These are phyloP conservation scores for Hanseniaspora clermontiae DNA, from an alignment of 805 yeast species.

Conservation along the genomic window DNA sequence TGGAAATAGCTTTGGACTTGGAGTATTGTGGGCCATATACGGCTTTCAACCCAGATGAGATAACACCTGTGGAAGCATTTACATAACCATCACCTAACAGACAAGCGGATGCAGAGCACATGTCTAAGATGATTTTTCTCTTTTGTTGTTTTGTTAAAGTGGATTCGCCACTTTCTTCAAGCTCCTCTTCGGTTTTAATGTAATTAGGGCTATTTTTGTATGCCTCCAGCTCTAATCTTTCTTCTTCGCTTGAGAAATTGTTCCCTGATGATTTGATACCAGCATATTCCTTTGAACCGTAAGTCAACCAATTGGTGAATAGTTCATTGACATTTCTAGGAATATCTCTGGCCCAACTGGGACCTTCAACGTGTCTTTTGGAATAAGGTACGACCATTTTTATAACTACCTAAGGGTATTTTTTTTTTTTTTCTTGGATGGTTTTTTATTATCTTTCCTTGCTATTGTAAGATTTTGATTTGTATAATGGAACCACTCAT, in stretches of 20 bases:
- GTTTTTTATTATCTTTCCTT: too few species aligned
- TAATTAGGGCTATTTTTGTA: conserved; percentile 8
- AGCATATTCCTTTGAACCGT: conserved; percentile 7
- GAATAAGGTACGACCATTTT: conserved; percentile 1
- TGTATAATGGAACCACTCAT: background rate
- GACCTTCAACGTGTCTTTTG: conserved; percentile 17
- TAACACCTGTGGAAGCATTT: conserved; percentile 72
- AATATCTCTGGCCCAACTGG: conserved; percentile 35
- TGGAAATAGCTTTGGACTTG: conserved; percentile 56
- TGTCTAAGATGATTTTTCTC: conserved; percentile 5
- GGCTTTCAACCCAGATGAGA: conserved; percentile 50
- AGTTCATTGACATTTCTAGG: conserved; percentile 33
- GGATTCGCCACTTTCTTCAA: background rate
- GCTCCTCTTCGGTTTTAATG: conserved; percentile 5
- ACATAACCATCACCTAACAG: conserved; percentile 87
- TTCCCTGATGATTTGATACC: background rate
- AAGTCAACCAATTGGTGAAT: conserved; percentile 10
- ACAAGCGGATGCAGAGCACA: conserved; percentile 13
- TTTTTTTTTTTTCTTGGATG: background rate
- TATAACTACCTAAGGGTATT: background rate
- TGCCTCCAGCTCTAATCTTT: conserved; percentile 1
- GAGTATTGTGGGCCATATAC: conserved; percentile 57
- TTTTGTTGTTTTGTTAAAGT: conserved; percentile 3
- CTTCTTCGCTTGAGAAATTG: background rate
- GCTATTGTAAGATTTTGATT: too few species aligned